phyloP scores from a whole-genome alignment of 176 grass and related monocot species.

The Musa troglodytarum region DNA sequence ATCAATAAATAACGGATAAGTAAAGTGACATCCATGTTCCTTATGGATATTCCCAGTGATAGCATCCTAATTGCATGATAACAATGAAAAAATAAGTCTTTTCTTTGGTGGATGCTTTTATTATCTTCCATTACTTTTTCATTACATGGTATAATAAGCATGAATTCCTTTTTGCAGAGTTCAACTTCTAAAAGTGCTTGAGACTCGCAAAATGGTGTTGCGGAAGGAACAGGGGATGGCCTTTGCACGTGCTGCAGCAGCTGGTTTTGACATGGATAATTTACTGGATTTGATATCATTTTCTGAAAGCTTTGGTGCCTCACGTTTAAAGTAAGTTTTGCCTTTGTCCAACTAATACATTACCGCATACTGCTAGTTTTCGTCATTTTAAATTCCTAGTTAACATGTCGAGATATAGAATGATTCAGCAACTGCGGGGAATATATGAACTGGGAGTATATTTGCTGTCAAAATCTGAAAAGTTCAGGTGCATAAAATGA shows the following conservation, averaged over 20 bases:
- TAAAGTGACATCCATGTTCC: background rate
- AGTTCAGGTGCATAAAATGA: background rate
- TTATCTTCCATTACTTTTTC: background rate
- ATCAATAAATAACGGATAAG: background rate
- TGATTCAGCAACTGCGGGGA: background rate
- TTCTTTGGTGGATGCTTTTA: background rate
- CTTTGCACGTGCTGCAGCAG: conserved; percentile 79
- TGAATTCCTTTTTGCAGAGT: conserved; percentile 36
- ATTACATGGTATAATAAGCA: background rate
- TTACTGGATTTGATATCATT: conserved; percentile 66
- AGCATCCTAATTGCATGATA: background rate
- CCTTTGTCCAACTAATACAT: background rate
- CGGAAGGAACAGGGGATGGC: conserved; percentile 98
- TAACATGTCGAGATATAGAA: background rate
- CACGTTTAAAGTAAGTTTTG: conserved; percentile 58
- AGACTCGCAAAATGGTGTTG: conserved; percentile 72
- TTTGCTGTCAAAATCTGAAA: background rate
- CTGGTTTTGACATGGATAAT: conserved; percentile 89
- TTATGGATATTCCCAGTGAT: background rate
- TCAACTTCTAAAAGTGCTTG: conserved; percentile 89
- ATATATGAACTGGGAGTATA: background rate
- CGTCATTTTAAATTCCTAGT: background rate
- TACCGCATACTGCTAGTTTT: background rate
- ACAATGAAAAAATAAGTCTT: background rate
- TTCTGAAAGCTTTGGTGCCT: conserved; percentile 69